Evolutionary conservation across 495 filamentous ascomycete genomes (phyloP).

Genomic region (Terfezia boudieri): DNA sequence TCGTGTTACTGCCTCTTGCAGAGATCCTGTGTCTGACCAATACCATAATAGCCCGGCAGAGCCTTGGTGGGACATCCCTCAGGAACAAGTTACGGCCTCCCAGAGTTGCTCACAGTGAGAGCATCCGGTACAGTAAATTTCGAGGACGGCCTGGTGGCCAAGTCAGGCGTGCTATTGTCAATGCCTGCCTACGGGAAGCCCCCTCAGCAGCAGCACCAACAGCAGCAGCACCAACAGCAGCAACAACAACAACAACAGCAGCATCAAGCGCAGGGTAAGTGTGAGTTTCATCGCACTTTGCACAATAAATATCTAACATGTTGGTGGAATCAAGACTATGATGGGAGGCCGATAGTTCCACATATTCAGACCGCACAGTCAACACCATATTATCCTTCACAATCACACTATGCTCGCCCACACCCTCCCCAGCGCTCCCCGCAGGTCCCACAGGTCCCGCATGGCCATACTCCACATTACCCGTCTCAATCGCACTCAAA

Average conservation of each 20-base stretch:
- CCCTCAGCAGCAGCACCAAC: too few relatives aligned
- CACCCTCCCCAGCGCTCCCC: not conserved
- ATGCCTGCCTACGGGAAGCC: constrained; percentile 25
- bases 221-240: constrained; percentile 9
- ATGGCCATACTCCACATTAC: constrained; percentile 7
- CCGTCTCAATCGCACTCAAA: constrained; percentile 12
- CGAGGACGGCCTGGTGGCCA: constrained; percentile 25
- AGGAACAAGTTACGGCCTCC: constrained; percentile 12
- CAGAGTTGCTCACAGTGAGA: constrained; percentile 2
- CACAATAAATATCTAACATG: too few relatives aligned
- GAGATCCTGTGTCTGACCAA: not conserved
- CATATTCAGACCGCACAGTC: constrained; percentile 14
- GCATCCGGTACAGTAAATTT: constrained; percentile 13
- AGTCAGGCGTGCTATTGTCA: constrained; percentile 23
- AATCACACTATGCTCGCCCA: constrained; percentile 12
- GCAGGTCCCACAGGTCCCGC: constrained; percentile 3
- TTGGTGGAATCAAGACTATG: constrained; percentile 22
- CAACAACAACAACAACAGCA: constrained; percentile 28
- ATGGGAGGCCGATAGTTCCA: constrained; percentile 23
- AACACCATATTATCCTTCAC: constrained; percentile 14
- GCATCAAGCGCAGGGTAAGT: constrained; percentile 24
- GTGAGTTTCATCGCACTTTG: not conserved
- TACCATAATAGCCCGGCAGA: constrained; percentile 7
- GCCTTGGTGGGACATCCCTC: not conserved
- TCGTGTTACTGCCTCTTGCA: constrained; percentile 1